Evolutionary conservation across 768 basidiomycete genomes (phyloP), one percentile per base, ranked within the genome.

Genomic region (Lentinula detonsa): DNA sequence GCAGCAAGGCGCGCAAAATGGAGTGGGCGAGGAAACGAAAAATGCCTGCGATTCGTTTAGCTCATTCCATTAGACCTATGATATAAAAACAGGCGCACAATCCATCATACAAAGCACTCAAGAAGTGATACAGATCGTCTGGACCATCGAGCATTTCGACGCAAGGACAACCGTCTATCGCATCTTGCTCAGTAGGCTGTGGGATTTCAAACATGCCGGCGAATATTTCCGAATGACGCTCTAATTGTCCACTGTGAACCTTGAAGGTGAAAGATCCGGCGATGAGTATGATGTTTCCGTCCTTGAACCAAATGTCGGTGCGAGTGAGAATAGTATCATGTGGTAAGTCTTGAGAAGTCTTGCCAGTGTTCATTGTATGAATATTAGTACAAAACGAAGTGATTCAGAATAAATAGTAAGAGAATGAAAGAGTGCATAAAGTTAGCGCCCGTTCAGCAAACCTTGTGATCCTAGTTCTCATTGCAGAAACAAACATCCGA

Each of bases 141-240:
- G 88, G 84, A 56, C 77, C 74, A 64, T 91, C 90, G 51, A 88
- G 78, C 8, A 92, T 69, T 62, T 83, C 81, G 34, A 91, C 81
- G 61, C 75, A 81, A 0, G 75, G 70, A 63, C 84, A 86, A 0
- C 82, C 85, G 13, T 90, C 87, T 13, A 78, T 78, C 59, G 77
- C 75, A 15, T 75, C 72, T 35, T 70, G 57, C 15, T 34, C 49
- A 8, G 16, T 10, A 1, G 87, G 87, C 62, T 84, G 85, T 3
- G 87, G 88, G 8, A 91, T 71, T 1, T 81, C 75, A 64, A 92
- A 84, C 61, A 90, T 73, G 62, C 81, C 85, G 61, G 78, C 77
- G 70, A 92, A 91, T n/a, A 91, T 77, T 43, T 91, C 90, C 0
- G 89, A 90, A 62, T 91, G 89, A 5, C 90, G 81, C 61, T 81